These are phyloP conservation scores for Colletotrichum phormii DNA, from an alignment of 2,329 filamentous ascomycete genomes.

Conservation along the genomic window DNA sequence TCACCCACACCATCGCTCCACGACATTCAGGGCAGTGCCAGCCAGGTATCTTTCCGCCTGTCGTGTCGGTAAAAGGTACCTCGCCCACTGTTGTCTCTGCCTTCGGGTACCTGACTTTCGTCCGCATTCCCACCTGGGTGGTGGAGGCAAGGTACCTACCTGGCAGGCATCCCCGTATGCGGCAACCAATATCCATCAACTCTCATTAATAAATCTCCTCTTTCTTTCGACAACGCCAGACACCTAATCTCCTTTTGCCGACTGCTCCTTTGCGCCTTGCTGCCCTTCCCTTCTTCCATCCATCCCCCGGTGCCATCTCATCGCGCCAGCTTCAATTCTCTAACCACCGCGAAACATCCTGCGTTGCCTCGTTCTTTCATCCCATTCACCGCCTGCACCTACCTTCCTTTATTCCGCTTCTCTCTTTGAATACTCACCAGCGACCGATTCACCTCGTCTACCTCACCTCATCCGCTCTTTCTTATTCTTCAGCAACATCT, in stretches of 20 bases:
- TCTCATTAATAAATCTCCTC: slow-evolving; percentile 36
- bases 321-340: slow-evolving; percentile 12
- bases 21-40: background rate
- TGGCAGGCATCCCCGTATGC: background rate
- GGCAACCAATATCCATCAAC: slow-evolving; percentile 31
- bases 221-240: slow-evolving; percentile 21
- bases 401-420: slow-evolving; percentile 14
- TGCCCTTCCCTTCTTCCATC: slow-evolving; percentile 12
- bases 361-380: slow-evolving; percentile 21
- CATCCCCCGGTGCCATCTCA: background rate
- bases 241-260: slow-evolving; percentile 22
- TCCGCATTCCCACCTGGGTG: background rate
- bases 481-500: slow-evolving; percentile 8
- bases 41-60: background rate
- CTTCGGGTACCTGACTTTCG: slow-evolving; percentile 19
- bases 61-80: background rate
- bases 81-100: slow-evolving; percentile 1
- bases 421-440: slow-evolving; percentile 4
- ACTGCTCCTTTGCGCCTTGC: background rate
- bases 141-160: background rate
- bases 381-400: slow-evolving; percentile 1
- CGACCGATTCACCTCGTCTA: background rate
- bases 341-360: slow-evolving; percentile 19
- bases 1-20: slow-evolving; percentile 5
- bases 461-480: background rate